Evolutionary conservation across 257 asterid genomes (phyloP), one percentile per base, ranked within the genome.

Genomic region (Mitragyna speciosa): DNA sequence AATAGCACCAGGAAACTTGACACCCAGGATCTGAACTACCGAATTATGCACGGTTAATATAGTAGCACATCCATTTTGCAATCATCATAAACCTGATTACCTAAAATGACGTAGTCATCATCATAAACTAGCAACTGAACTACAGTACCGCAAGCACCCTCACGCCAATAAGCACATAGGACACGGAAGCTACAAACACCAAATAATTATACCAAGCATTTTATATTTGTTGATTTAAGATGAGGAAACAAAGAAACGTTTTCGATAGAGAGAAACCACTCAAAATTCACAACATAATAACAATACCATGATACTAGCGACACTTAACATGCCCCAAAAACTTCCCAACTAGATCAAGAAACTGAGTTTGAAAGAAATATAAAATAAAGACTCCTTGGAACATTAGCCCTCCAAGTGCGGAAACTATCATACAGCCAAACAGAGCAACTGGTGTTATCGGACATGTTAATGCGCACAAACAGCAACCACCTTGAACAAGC

Each of bases 401-500:
- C 17, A 31, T 52, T 15, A 20, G 5, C 9, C 63, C 45, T 36
- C 52, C 69, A 54, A 22, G 36, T 14, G 5, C 14, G 78, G 6
- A 36, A 75, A 9, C 30, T 36, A 75, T 54, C 16, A 20, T 24
- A 15, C 41, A 59, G 20, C 70, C 68, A 75, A 75, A 33, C 69
- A 75, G 24, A 58, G 33, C 33, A 61, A 26, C 68, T n/a, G 36
- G 31, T n/a, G 15, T 61, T 10, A 33, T 39, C 24, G 20, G 78
- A 30, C 54, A 75, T 56, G 26, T 36, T 66, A 52, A 74, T 22
- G 16, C 11, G 8, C 31, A 33, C 33, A 56, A n/a, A 20, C 59
- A 19, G 69, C 54, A 51, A 30, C 48, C 20, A 56, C 26, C 30
- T 19, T 56, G 69, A 75, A 66, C 78, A 75, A 73, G 49, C 78